Evolutionary conservation across 495 filamentous ascomycete species (phyloP), one percentile per base, ranked within the genome.

Genomic region (Penicillium coprophilum): DNA sequence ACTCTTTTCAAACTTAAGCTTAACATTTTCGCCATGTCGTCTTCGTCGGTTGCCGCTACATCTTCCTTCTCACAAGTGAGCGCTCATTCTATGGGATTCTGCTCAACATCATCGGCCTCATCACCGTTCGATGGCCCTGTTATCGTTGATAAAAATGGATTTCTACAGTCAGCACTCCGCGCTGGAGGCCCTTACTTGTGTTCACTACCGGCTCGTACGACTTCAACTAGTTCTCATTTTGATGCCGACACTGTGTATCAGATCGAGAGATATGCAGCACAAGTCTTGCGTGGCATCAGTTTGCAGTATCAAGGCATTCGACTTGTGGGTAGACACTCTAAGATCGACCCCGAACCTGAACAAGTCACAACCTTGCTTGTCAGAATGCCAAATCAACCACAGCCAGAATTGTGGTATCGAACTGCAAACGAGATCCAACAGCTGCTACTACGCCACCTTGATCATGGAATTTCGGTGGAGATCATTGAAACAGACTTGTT

Each of bases 31-130:
- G 17, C 38, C 38, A 40, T 40, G 38, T 40, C 19, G 3, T 41
- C 39, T 1, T 20, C 39, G 21, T 20, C 39, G 21, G 39, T 21
- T 41, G n/a, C 39, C 8, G 19, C 39, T 19, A 41, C 17, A 6
- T 41, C 39, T 41, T 41, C 39, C 17, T 41, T 41, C 17, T 41
- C 39, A 21, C 39, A 41, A 41, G 17, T 41, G 39, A 41, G 39
- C 39, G 39, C 39, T 8, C 39, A 21, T 41, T 41, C 39, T 11
- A 41, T 41, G 39, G 17, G 39, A 4, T 41, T 41, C 19, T 41
- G 19, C 19, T 41, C 39, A 20, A 21, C 19, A 0, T 41, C 39
- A 41, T 41, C 39, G 17, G 21, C 39, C 17, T 21, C 17, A 4
- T 41, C 39, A 2, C 39, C 39, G 7, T 41, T 41, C 17, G 39